A percentile compares a stretch with the other conserved stretches of the same genome.
Evolutionary conservation across 176 grass and related monocot species (phyloP).

Genomic region (Carex myosuroides): DNA sequence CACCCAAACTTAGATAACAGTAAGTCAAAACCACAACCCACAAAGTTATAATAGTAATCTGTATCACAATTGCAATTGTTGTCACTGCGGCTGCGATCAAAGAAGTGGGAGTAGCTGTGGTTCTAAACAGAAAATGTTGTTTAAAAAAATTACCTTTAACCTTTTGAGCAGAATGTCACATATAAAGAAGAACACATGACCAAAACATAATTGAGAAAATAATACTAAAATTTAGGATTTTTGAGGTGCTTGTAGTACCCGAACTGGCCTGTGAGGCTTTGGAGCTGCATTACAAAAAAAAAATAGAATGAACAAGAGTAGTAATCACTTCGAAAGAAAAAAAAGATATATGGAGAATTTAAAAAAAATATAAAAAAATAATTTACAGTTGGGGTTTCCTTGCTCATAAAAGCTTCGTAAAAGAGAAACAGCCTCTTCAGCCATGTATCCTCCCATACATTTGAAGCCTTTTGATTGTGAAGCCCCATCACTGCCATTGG

Average conservation of each 20-base stretch:
- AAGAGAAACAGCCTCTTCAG: constrained; percentile 78
- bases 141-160: background rate
- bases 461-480: constrained; percentile 53
- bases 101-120: no score
- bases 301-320: constrained; percentile 1
- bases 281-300: constrained; percentile 41
- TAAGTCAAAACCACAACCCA: no score
- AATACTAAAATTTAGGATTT: background rate
- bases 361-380: constrained; percentile 4
- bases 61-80: no score
- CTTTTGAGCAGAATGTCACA: background rate
- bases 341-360: background rate
- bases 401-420: constrained; percentile 86
- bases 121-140: background rate
- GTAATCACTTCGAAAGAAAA: background rate
- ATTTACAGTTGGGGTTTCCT: constrained; percentile 86
- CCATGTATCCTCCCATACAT: constrained; percentile 67
- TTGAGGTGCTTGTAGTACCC: constrained; percentile 17
- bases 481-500: constrained; percentile 22
- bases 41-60: no score
- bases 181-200: background rate
- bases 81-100: no score
- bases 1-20: no score
- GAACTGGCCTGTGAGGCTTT: constrained; percentile 76
- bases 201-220: background rate